These are phyloP conservation scores for Dissophora globulifera DNA, from an alignment of 192 early-diverging fungal genomes.

Conservation along the genomic window DNA sequence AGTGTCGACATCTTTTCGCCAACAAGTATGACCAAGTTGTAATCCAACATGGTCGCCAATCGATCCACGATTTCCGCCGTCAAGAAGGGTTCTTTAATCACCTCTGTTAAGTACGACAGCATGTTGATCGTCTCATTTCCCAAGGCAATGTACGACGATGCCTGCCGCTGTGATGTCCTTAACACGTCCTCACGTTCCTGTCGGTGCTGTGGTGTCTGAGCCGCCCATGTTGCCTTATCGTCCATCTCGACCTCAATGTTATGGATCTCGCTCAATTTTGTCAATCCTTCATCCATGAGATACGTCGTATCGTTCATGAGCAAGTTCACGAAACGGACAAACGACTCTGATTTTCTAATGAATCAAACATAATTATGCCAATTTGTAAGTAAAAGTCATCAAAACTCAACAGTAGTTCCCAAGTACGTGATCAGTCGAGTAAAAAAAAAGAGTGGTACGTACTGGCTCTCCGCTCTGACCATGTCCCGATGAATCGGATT, in stretches of 20 bases:
- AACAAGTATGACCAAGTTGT: constrained; percentile 88
- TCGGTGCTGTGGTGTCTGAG: constrained; percentile 59
- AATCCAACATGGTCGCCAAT: constrained; percentile 98
- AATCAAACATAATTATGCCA: neutral
- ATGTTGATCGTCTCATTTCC: constrained; percentile 95
- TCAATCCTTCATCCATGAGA: constrained; percentile 91
- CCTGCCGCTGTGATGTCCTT: constrained; percentile 81
- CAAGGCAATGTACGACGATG: constrained; percentile 84
- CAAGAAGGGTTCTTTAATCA: constrained; percentile 87
- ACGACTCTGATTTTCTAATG: constrained; percentile 67
- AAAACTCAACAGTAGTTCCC: no score
- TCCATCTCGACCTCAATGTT: constrained; percentile 84
- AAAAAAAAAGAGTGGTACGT: constrained; percentile 16
- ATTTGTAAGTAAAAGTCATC: neutral
- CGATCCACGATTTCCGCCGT: constrained; percentile 89
- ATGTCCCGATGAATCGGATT: constrained; percentile 76
- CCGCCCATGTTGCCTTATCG: constrained; percentile 61
- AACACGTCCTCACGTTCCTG: constrained; percentile 73
- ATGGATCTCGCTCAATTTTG: constrained; percentile 87
- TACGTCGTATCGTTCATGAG: constrained; percentile 97
- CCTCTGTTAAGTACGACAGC: constrained; percentile 84
- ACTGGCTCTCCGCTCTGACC: constrained; percentile 70
- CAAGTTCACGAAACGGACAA: constrained; percentile 88
- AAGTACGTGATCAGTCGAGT: no score
- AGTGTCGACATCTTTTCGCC: constrained; percentile 92